These are phyloP conservation scores for Cicer yamashitae DNA, from an alignment of 306 rosid genomes.

Conservation along the genomic window DNA sequence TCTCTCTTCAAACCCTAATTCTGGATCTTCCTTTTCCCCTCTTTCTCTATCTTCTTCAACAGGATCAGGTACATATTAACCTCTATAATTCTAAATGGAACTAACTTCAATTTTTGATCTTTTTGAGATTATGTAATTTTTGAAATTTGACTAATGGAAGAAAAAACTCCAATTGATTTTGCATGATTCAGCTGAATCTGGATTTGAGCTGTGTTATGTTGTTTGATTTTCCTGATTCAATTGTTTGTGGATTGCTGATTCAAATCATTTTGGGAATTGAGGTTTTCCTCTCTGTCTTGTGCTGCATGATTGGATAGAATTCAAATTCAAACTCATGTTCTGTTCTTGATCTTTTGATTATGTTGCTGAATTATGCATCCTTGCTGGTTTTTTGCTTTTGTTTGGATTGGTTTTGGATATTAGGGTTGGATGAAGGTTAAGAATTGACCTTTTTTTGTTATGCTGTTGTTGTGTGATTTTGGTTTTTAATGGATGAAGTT, in stretches of 20 bases:
- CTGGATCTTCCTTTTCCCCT: conserved; percentile 46
- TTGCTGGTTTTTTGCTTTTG: conserved; percentile 16
- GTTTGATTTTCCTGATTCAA: conserved; percentile 26
- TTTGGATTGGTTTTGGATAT: conserved; percentile 32
- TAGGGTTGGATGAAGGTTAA: conserved; percentile 44
- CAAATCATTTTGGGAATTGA: conserved; percentile 32
- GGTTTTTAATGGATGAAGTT: conserved; percentile 16
- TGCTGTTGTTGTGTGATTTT: conserved; percentile 4
- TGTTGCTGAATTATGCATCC: conserved; percentile 52
- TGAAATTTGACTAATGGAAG: conserved; percentile 40
- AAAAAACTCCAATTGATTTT: conserved; percentile 45
- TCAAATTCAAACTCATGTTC: conserved; percentile 35
- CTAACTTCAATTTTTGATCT: conserved; percentile 17
- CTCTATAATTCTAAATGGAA: conserved; percentile 34
- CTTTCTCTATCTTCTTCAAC: conserved; percentile 37
- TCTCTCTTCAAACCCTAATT: conserved; percentile 76
- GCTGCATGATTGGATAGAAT: conserved; percentile 41
- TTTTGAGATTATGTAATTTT: not conserved
- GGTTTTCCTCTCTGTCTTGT: conserved; percentile 30
- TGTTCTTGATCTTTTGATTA: conserved; percentile 43
- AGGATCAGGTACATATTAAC: conserved; percentile 68
- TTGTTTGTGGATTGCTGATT: conserved; percentile 44
- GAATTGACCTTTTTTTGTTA: conserved; percentile 36
- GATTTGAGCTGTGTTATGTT: conserved; percentile 44
- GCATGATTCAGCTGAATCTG: conserved; percentile 48